Base-by-base conservation (phyloP, 306 rosid genomes). In the Erythrophleum fordii region DNA sequence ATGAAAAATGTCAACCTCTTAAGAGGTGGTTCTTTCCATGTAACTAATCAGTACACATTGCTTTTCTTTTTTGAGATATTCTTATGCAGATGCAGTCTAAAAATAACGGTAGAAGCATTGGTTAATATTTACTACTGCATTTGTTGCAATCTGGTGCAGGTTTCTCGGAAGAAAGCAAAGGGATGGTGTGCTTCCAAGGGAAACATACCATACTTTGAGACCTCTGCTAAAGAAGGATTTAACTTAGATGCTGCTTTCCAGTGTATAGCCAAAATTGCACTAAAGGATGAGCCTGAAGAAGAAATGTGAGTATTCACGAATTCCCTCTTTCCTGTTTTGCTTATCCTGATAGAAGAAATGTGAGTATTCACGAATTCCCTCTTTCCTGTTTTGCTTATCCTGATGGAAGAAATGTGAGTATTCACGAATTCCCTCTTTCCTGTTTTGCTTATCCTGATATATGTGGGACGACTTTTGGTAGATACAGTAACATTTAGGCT, bases 141-240 rank as follows among this genome's bases (percentile, higher is more conserved):
- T 20, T 56, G 59, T 78, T 26, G 31, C 64, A 49, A 71, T 65
- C n/a, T n/a, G n/a, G n/a, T n/a, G n/a, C 80, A 95, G 99, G 87
- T 95, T 80, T 95, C 98, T 78, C 97, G 91, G 95, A 95, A 95
- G 98, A 95, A 95, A 90, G 99, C 96, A 39, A 95, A 90, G 89
- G 98, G 98, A 60, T 95, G 99, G 99, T 95, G 99, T 89, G 99
- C 99, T 87, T 91, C 99, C 64, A 95, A 95, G 90, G 99, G 99
- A 83, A 93, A 95, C 86, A 93, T 96, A 42, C 99, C 99, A 8
- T 93, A 93, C 87, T 93, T 96, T 55, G 99, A 96, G 90, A 93
- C 99, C 41, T 95, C 99, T 77, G 99, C 99, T 28, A 95, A 95
- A 85, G 99, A 95, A 88, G 99, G 99, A 78, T 93, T 95, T 67